phyloP scores from a whole-genome alignment of 495 filamentous ascomycete genomes.

The Aspergillus saccharolyticus region DNA sequence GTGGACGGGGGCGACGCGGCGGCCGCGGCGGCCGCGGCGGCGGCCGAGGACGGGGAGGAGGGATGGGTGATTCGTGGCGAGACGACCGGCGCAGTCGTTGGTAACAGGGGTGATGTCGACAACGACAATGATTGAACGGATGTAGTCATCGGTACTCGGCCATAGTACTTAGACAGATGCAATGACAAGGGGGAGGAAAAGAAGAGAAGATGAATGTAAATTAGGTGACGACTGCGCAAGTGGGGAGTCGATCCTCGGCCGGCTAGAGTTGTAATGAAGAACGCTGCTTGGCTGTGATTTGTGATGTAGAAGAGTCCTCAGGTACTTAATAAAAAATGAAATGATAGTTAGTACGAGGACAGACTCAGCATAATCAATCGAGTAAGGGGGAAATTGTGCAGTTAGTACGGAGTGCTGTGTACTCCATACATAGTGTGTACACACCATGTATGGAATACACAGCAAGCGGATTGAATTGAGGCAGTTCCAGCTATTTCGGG shows the following conservation, averaged over 20 bases:
- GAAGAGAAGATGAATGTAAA: slow-evolving; percentile 2
- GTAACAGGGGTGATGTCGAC: too few relatives aligned
- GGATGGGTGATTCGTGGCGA: slow-evolving; percentile 30
- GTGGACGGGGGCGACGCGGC: slow-evolving; percentile 29
- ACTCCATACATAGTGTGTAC: too few relatives aligned
- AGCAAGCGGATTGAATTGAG: not conserved
- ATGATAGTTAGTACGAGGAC: not conserved
- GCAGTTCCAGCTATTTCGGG: not conserved
- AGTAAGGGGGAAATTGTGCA: too few relatives aligned
- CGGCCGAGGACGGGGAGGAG: slow-evolving; percentile 26
- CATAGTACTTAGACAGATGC: too few relatives aligned
- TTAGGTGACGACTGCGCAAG: not conserved
- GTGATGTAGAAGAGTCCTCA: not conserved
- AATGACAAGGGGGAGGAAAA: not conserved
- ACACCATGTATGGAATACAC: too few relatives aligned
- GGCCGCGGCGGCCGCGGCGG: slow-evolving; percentile 38
- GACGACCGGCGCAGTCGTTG: slow-evolving; percentile 20
- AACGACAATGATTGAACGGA: not conserved
- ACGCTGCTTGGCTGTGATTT: not conserved
- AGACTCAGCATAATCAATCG: too few relatives aligned
- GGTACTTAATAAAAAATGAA: not conserved
- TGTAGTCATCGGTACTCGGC: not conserved
- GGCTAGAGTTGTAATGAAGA: not conserved
- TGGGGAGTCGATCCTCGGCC: not conserved
- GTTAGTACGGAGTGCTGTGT: too few relatives aligned